Evolutionary conservation across 2,329 filamentous ascomycete species (phyloP).

Genomic region (Hortaea werneckii): DNA sequence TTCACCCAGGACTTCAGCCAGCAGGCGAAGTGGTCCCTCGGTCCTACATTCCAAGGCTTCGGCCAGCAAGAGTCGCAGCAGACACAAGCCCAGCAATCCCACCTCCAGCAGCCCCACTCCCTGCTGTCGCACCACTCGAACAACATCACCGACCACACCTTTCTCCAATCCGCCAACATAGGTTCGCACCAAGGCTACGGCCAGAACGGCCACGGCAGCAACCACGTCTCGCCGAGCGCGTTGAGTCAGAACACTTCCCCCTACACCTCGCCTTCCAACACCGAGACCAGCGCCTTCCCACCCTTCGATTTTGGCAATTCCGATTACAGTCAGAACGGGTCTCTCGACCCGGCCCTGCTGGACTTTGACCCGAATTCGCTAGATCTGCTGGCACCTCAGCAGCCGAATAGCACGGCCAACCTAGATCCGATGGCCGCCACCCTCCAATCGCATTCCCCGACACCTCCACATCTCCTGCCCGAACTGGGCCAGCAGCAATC

Average conservation of each 20-base stretch:
- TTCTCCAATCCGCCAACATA: constrained; percentile 25
- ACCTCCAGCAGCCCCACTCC: constrained; percentile 21
- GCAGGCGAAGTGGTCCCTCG: constrained; percentile 31
- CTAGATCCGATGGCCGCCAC: constrained; percentile 42
- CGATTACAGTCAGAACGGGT: constrained; percentile 46
- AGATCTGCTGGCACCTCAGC: constrained; percentile 30
- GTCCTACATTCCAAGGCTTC: constrained; percentile 23
- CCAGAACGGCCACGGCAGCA: constrained; percentile 9
- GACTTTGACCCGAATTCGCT: constrained; percentile 33
- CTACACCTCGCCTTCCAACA: constrained; percentile 20
- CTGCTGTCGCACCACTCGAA: constrained; percentile 22
- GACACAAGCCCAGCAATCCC: neutral
- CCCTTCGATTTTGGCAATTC: constrained; percentile 42
- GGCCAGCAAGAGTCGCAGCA: constrained; percentile 21
- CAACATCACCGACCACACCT: constrained; percentile 32
- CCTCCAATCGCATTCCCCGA: constrained; percentile 40
- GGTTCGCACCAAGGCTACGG: constrained; percentile 41
- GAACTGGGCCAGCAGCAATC: constrained; percentile 44
- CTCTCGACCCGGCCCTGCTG: constrained; percentile 51
- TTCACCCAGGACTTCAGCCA: constrained; percentile 38
- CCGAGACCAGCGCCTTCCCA: constrained; percentile 44
- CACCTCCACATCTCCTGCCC: constrained; percentile 47
- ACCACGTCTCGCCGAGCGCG: constrained; percentile 17
- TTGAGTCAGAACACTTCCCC: constrained; percentile 20
- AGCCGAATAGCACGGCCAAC: constrained; percentile 33